These are phyloP conservation scores for Madurella fahalii DNA, from an alignment of 2,329 filamentous ascomycete genomes.

Conservation along the genomic window DNA sequence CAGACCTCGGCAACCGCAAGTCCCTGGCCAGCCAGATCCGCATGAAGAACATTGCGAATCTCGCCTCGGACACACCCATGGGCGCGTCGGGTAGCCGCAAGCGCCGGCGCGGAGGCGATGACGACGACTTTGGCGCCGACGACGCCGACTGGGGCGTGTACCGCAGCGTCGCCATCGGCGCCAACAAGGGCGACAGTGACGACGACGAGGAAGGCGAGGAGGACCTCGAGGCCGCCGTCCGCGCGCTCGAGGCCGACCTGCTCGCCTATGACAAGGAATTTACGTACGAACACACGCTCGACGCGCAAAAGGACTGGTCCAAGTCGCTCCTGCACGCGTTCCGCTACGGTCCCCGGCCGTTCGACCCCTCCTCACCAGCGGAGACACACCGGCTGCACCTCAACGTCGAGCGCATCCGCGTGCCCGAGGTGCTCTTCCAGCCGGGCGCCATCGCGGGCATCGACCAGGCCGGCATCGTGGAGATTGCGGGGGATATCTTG, in stretches of 20 bases:
- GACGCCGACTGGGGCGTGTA: slow-evolving; percentile 99
- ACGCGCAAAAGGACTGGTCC: slow-evolving; percentile 92
- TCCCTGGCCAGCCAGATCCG: slow-evolving; percentile 93
- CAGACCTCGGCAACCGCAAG: slow-evolving; percentile 93
- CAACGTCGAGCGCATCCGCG: slow-evolving; percentile 92
- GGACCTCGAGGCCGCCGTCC: slow-evolving; percentile 70
- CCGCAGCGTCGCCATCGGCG: slow-evolving; percentile 81
- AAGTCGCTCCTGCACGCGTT: slow-evolving; percentile 89
- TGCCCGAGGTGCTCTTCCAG: slow-evolving; percentile 90
- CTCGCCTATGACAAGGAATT: slow-evolving; percentile 84
- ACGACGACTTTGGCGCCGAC: slow-evolving; percentile 94
- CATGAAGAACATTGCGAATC: slow-evolving; percentile 96
- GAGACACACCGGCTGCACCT: slow-evolving; percentile 86
- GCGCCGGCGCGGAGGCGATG: slow-evolving; percentile 79
- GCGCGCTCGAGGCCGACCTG: slow-evolving; percentile 76
- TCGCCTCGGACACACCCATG: slow-evolving; percentile 80
- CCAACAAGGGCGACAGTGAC: slow-evolving; percentile 65
- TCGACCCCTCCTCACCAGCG: slow-evolving; percentile 72
- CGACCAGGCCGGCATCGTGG: slow-evolving; percentile 88
- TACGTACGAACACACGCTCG: slow-evolving; percentile 85
- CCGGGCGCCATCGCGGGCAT: slow-evolving; percentile 79
- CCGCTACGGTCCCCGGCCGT: slow-evolving; percentile 79
- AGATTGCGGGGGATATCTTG: slow-evolving; percentile 87
- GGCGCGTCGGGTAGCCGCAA: slow-evolving; percentile 55
- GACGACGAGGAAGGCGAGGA: slow-evolving; percentile 93